Evolutionary conservation across 768 basidiomycete genomes (phyloP).

Genomic region (Amanita inopinata): DNA sequence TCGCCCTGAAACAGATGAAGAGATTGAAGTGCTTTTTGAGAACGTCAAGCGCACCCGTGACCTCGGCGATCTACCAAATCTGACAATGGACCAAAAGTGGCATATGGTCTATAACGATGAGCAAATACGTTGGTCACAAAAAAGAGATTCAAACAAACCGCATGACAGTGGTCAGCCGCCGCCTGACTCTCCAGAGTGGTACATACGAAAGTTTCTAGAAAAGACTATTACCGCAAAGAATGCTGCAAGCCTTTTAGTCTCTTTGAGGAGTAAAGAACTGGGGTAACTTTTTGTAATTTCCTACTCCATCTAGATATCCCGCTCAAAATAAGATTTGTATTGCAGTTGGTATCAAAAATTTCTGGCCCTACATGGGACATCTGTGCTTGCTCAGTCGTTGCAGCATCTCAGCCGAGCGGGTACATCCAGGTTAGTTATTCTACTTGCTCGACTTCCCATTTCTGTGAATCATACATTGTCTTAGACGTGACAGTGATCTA

Average conservation of each 20-base stretch:
- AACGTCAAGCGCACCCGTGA: constrained; percentile 65
- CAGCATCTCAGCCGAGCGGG: constrained; percentile 68
- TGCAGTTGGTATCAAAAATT: constrained; percentile 75
- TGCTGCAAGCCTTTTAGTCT: constrained; percentile 66
- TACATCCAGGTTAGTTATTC: constrained; percentile 39
- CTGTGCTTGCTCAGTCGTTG: constrained; percentile 74
- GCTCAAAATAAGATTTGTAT: constrained; percentile 6
- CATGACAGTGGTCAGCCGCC: constrained; percentile 46
- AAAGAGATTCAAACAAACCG: constrained; percentile 49
- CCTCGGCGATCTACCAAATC: constrained; percentile 45
- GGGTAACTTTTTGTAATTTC: constrained; percentile 32
- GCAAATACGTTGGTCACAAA: constrained; percentile 58
- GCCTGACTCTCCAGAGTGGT: constrained; percentile 83
- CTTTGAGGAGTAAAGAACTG: constrained; percentile 70
- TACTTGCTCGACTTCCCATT: constrained; percentile 5
- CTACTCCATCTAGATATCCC: constrained; percentile 14
- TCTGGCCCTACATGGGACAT: constrained; percentile 67
- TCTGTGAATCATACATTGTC: constrained; percentile 9
- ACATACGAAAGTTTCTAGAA: constrained; percentile 84
- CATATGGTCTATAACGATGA: constrained; percentile 77
- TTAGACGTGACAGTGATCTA: constrained; percentile 54
- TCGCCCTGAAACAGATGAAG: constrained; percentile 64
- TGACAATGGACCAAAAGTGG: constrained; percentile 86
- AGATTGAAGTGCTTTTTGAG: constrained; percentile 76
- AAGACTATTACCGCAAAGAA: constrained; percentile 77